Conservation (phyloP, 441 rosid genomes). For the Syzygium malaccense region DNA sequence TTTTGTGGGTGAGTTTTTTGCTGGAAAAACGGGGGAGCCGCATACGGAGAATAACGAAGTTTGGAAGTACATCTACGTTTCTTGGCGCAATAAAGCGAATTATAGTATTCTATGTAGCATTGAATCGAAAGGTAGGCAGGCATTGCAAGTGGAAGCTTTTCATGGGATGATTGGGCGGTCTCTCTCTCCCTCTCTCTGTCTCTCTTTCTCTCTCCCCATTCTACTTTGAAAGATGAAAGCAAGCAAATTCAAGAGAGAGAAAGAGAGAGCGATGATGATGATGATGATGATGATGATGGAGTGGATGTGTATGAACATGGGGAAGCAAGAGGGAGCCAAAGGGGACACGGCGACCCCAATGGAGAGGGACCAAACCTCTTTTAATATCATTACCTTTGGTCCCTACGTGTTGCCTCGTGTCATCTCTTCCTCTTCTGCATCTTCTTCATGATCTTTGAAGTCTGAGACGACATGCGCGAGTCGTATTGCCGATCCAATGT, state of each 20-base stretch:
- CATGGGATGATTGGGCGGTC: conserved; percentile 55
- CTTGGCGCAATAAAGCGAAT: neutral
- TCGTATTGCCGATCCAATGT: neutral
- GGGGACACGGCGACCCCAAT: conserved; percentile 2
- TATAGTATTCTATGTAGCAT: neutral
- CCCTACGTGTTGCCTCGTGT: conserved; percentile 34
- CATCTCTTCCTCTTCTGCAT: neutral
- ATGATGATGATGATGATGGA: neutral
- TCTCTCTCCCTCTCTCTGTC: conserved; percentile 8
- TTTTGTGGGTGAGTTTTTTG: neutral
- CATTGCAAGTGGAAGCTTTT: conserved; percentile 50
- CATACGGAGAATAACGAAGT: neutral
- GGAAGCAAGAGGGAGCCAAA: conserved; percentile 7
- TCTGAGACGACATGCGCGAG: neutral
- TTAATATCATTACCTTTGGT: conserved; percentile 22
- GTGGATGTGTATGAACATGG: neutral
- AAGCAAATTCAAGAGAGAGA: neutral
- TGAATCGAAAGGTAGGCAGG: conserved; percentile 3
- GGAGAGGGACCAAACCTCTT: neutral
- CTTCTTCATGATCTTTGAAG: neutral
- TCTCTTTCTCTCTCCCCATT: neutral
- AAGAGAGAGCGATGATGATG: neutral
- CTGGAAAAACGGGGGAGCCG: neutral
- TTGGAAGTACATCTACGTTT: neutral
- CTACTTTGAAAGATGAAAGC: neutral